Evolutionary conservation across 164 flowering plant genomes (phyloP), one percentile per base, ranked within the genome.

Genomic region (Nymphaea colorata): DNA sequence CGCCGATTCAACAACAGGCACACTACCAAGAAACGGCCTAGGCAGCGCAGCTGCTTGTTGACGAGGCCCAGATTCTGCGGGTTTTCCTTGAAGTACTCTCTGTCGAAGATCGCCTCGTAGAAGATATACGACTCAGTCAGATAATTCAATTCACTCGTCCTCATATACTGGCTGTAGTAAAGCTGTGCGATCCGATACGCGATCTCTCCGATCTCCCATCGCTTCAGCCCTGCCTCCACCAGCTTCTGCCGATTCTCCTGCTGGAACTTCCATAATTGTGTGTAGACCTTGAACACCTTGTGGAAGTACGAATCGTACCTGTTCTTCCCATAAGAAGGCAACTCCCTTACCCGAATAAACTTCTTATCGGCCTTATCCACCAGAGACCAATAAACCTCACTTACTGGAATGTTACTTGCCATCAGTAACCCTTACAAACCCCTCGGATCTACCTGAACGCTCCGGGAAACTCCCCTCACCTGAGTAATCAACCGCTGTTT

Each of bases 151-250:
- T 93, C 91, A 64, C 98, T 86, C 0, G 96, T 89, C 72, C 90
- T 77, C 80, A 89, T 79, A 68, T 89, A 93, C 74, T 91, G 96
- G 41, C 91, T 94, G 68, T 80, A 91, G 70, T 91, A 89, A 17
- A 91, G 79, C 79, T 91, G 98, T 59, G 87, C 98, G 61, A 91
- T 93, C 11, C 98, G 84, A 16, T 97, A 91, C 3, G 98, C 98
- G 70, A 89, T 93, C 78, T 93, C 97, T 25, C 98, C 98, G 67
- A 93, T 89, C 77, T 89, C 97, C 94, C 91, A 88, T 79, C 97
- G 77, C 79, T 87, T 89, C 14, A 93, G 71, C 59, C 98, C 98
- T 14, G 90, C 84, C 69, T 91, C 98, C 43, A 89, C 93, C 41
- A 91, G 82, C 70, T 87, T 87, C 74, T 85, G 93, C 66, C 97